These are phyloP conservation scores for Fusarium pseudocircinatum DNA, from an alignment of 2,329 filamentous ascomycete genomes.

Conservation along the genomic window DNA sequence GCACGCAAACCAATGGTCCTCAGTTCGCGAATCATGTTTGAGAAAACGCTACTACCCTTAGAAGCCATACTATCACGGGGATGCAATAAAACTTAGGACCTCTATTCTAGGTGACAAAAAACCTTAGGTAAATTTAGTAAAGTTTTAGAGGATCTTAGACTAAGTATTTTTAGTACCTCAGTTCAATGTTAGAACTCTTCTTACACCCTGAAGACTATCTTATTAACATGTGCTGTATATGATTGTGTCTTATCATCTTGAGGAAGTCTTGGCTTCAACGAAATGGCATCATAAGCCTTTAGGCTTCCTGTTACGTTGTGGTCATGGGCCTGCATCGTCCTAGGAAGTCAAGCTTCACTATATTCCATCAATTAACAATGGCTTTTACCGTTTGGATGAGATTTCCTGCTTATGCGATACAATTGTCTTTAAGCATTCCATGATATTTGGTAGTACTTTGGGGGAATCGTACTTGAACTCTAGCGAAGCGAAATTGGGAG, in stretches of 20 bases:
- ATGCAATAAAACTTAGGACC: too few species aligned
- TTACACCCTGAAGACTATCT: too few species aligned
- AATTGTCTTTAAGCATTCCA: background rate
- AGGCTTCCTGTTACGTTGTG: background rate
- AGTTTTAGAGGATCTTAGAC: too few species aligned
- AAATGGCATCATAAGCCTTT: background rate
- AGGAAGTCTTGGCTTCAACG: fast-evolving
- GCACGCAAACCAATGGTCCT: background rate
- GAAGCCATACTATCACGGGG: fast-evolving
- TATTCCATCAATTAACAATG: fast-evolving
- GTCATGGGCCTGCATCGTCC: background rate
- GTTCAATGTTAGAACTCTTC: too few species aligned
- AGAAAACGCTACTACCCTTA: too few species aligned
- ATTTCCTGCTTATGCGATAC: background rate
- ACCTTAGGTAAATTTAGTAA: too few species aligned
- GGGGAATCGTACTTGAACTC: background rate
- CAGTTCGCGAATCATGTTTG: background rate
- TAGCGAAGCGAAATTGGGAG: fast-evolving
- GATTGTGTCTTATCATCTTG: too few species aligned
- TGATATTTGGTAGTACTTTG: background rate
- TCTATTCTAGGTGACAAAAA: too few species aligned
- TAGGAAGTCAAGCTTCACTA: background rate
- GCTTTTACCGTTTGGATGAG: fast-evolving
- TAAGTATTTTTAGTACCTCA: too few species aligned
- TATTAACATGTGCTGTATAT: fast-evolving